Percentiles rank a stretch among this genome's conserved stretches.
Evolutionary conservation across 2,329 filamentous ascomycete species (phyloP).

Genomic region (Colletotrichum chrysophilum): DNA sequence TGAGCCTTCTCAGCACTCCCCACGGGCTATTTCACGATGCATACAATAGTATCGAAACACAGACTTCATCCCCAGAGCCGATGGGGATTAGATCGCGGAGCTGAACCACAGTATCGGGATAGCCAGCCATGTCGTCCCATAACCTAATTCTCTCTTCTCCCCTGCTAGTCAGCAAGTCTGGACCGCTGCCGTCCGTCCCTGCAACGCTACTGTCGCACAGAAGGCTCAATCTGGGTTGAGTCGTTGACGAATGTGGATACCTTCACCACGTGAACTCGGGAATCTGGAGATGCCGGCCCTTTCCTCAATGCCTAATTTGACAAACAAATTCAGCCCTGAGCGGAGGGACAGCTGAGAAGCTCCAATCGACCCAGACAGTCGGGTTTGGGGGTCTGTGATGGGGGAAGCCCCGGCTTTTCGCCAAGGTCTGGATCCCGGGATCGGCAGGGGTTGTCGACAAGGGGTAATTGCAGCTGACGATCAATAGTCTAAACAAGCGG

Average conservation of each 20-base stretch:
- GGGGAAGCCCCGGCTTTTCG: not conserved
- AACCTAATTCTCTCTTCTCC: not conserved
- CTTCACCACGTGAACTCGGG: not conserved
- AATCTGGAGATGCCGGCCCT: not conserved
- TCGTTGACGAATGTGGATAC: not conserved
- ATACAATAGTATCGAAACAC: not conserved
- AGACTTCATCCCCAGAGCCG: not conserved
- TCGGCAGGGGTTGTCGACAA: not conserved
- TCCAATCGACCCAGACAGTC: not conserved
- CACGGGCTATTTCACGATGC: not conserved
- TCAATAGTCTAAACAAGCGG: not conserved
- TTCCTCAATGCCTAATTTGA: not conserved
- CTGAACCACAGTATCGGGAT: not conserved
- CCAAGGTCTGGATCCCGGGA: not conserved
- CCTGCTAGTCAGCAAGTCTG: not conserved
- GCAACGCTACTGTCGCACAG: not conserved
- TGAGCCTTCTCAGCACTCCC: not conserved
- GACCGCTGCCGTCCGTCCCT: not conserved
- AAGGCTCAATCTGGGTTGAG: not conserved
- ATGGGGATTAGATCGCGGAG: not conserved
- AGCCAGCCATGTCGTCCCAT: not conserved
- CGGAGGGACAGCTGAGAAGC: not conserved
- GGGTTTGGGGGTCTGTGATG: not conserved
- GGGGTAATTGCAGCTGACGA: not conserved
- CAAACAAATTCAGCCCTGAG: not conserved